phyloP scores from a whole-genome alignment of 208 protist species.

The Lotmaria passim region DNA sequence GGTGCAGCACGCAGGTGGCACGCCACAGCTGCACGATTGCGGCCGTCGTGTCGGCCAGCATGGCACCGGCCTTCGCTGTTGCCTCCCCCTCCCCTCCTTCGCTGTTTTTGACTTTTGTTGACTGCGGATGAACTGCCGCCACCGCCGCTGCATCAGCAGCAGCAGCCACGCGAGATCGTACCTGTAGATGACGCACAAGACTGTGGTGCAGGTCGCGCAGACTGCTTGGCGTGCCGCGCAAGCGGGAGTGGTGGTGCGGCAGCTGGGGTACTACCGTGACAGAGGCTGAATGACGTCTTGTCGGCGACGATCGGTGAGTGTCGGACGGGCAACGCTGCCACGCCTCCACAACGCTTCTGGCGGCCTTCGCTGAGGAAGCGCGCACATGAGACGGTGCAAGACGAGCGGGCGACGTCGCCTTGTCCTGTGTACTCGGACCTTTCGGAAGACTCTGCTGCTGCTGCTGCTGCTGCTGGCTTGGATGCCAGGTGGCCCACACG shows the following conservation, averaged over 20 bases:
- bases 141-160: background rate
- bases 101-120: too few species aligned
- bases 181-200: conserved; percentile 1
- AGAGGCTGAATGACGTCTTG: too few species aligned
- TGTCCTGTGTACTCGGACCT: too few species aligned
- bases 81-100: too few species aligned
- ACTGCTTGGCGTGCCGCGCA: background rate
- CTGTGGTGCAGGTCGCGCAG: conserved; percentile 24
- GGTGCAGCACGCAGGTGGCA: background rate
- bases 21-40: conserved; percentile 13
- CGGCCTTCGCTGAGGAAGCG: too few species aligned
- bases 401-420: too few species aligned
- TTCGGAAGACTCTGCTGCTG: too few species aligned
- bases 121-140: background rate
- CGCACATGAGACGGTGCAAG: too few species aligned
- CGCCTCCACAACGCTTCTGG: too few species aligned
- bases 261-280: too few species aligned
- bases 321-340: too few species aligned
- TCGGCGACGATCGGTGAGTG: background rate
- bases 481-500: background rate
- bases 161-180: background rate
- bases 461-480: background rate
- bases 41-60: background rate
- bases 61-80: background rate
- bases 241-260: background rate